Conservation (phyloP, 768 basidiomycete species). For the Plicaturopsis crispa region DNA sequence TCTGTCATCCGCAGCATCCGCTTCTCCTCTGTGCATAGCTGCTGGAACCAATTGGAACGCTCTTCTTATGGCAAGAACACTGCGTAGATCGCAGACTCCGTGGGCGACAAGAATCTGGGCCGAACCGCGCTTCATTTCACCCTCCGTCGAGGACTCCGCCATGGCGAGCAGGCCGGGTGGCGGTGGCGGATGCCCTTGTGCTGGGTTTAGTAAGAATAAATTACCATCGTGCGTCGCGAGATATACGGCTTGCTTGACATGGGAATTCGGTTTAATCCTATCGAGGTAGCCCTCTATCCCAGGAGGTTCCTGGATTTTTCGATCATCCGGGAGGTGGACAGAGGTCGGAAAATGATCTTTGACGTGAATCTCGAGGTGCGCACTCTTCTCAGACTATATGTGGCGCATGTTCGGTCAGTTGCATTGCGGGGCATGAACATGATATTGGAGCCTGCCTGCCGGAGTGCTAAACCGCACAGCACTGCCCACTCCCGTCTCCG, state of each 20-base stretch:
- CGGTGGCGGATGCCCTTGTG: constrained; percentile 56
- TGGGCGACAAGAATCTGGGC: constrained; percentile 55
- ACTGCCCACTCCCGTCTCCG: constrained; percentile 62
- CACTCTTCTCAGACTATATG: constrained; percentile 28
- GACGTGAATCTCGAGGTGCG: constrained; percentile 67
- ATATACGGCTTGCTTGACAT: constrained; percentile 55
- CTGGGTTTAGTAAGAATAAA: constrained; percentile 50
- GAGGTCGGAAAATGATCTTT: constrained; percentile 58
- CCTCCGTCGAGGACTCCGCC: constrained; percentile 24
- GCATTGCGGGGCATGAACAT: constrained; percentile 1
- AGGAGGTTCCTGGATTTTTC: constrained; percentile 62
- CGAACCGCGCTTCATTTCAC: constrained; percentile 56
- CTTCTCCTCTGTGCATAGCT: constrained; percentile 17
- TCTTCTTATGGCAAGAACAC: constrained; percentile 55
- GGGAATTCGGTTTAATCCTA: constrained; percentile 53
- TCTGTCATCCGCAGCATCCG: constrained; percentile 20
- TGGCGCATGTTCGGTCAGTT: constrained; percentile 4
- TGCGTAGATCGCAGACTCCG: constrained; percentile 70
- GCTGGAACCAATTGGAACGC: constrained; percentile 43
- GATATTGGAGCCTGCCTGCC: constrained; percentile 41
- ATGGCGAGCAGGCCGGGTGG: constrained; percentile 45
- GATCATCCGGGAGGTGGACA: constrained; percentile 24
- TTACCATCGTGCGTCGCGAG: constrained; percentile 66
- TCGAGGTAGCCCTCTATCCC: constrained; percentile 84
- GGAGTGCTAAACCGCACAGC: constrained; percentile 67